Percentiles rank a stretch among this genome's conserved stretches.
Conservation (phyloP, 495 filamentous ascomycete genomes). For the Choiromyces venosus region DNA sequence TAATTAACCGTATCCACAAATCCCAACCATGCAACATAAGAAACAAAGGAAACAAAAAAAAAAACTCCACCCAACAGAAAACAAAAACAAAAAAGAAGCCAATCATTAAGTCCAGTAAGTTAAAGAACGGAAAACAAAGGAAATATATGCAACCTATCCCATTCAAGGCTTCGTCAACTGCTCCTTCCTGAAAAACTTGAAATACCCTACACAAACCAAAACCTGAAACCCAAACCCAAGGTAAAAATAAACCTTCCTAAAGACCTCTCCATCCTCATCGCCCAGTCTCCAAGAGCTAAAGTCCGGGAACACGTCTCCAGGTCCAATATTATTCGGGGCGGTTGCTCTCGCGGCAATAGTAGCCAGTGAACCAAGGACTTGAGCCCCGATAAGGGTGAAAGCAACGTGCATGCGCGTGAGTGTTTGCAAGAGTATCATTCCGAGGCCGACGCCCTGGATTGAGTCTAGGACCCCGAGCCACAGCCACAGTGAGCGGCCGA, state of each 20-base stretch:
- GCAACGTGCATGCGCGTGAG: conserved; percentile 57
- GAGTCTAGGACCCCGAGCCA: conserved; percentile 61
- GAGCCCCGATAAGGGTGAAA: conserved; percentile 53
- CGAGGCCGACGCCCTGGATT: conserved; percentile 58
- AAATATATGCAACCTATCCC: neutral
- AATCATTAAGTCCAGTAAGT: neutral
- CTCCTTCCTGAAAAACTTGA: conserved; percentile 66
- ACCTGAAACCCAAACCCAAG: conserved; percentile 57
- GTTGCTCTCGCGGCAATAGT: conserved; percentile 57
- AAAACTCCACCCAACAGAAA: neutral
- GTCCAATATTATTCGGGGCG: conserved; percentile 56
- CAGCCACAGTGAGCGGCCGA: conserved; percentile 57
- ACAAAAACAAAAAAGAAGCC: neutral
- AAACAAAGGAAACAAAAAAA: neutral
- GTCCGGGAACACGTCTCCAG: conserved; percentile 61
- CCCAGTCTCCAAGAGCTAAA: conserved; percentile 39
- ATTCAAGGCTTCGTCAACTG: conserved; percentile 62
- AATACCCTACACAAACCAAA: conserved; percentile 60
- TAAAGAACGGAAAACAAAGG: neutral
- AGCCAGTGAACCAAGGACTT: conserved; percentile 53
- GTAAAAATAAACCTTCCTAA: conserved; percentile 63
- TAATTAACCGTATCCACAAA: neutral
- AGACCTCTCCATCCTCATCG: conserved; percentile 47
- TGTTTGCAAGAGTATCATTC: conserved; percentile 61
- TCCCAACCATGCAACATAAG: neutral